These are phyloP conservation scores for Batkoa obscura DNA, from an alignment of 371 early-diverging fungal genomes.

Conservation along the genomic window DNA sequence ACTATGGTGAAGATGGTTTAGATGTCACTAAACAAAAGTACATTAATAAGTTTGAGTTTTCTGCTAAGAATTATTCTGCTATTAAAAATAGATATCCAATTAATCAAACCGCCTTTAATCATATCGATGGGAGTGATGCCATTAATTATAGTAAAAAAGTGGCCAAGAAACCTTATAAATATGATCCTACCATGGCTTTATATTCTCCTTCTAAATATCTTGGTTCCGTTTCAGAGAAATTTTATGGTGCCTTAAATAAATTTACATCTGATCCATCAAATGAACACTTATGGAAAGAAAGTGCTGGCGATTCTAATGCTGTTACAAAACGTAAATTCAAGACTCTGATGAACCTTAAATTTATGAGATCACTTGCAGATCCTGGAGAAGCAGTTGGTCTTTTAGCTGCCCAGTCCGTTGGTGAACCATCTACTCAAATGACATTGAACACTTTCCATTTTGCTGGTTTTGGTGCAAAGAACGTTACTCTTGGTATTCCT, in stretches of 20 bases:
- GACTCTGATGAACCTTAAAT: constrained; percentile 82
- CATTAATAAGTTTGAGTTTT: constrained; percentile 78
- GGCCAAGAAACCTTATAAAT: constrained; percentile 47
- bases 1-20: constrained; percentile 98
- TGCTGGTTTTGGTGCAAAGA: constrained; percentile 98
- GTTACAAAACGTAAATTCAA: constrained; percentile 31
- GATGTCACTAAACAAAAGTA: constrained; percentile 93
- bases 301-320: background rate
- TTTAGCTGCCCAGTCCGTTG: constrained; percentile 96
- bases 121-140: constrained; percentile 61
- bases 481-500: constrained; percentile 99
- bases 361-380: constrained; percentile 82
- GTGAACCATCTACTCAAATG: constrained; percentile 99
- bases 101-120: constrained; percentile 26
- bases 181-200: constrained; percentile 59
- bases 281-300: constrained; percentile 14
- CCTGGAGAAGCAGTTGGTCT: constrained; percentile 98
- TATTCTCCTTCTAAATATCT: constrained; percentile 67
- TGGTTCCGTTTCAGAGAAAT: constrained; percentile 81
- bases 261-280: constrained; percentile 46
- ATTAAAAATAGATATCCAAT: constrained; percentile 64
- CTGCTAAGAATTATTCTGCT: constrained; percentile 74
- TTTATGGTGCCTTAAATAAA: constrained; percentile 30
- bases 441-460: constrained; percentile 99
- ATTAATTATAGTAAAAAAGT: constrained; percentile 59